Evolutionary conservation across 2,329 filamentous ascomycete genomes (phyloP).

Genomic region (Emergomyces pasteurianus): DNA sequence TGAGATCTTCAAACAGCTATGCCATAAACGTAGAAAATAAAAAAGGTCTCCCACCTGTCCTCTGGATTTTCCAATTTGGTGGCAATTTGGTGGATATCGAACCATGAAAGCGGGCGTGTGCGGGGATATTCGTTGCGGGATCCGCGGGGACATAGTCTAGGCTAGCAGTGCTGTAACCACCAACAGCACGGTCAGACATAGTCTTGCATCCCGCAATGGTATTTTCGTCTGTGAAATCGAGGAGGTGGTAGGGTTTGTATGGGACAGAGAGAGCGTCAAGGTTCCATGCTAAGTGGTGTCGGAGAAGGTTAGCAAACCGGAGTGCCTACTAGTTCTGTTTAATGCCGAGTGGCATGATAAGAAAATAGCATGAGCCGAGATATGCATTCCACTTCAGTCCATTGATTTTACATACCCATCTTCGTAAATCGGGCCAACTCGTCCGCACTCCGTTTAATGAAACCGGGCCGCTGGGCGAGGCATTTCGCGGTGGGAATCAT

Average conservation of each 20-base stretch:
- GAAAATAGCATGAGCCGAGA: not conserved
- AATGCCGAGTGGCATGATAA: not conserved
- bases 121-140: slow-evolving; percentile 31
- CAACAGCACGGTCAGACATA: slow-evolving; percentile 78
- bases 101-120: slow-evolving; percentile 75
- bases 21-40: not conserved
- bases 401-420: slow-evolving; percentile 33
- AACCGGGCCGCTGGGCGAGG: slow-evolving; percentile 35
- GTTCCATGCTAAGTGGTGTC: slow-evolving; percentile 25
- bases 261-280: slow-evolving; percentile 26
- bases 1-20: not conserved
- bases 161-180: slow-evolving; percentile 65
- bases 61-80: slow-evolving; percentile 39
- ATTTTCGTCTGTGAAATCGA: slow-evolving; percentile 30
- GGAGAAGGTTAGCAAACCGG: not conserved
- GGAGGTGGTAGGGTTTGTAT: slow-evolving; percentile 27
- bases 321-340: not conserved
- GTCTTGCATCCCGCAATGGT: slow-evolving; percentile 44
- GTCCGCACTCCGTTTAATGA: slow-evolving; percentile 46
- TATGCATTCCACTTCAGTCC: not conserved
- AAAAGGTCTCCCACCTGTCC: slow-evolving; percentile 22
- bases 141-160: slow-evolving; percentile 54
- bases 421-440: slow-evolving; percentile 46
- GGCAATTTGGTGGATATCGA: slow-evolving; percentile 79
- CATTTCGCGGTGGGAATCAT: slow-evolving; percentile 31